Evolutionary conservation across 2,329 filamentous ascomycete species (phyloP).

Genomic region (Tolypocladium ovalisporum): DNA sequence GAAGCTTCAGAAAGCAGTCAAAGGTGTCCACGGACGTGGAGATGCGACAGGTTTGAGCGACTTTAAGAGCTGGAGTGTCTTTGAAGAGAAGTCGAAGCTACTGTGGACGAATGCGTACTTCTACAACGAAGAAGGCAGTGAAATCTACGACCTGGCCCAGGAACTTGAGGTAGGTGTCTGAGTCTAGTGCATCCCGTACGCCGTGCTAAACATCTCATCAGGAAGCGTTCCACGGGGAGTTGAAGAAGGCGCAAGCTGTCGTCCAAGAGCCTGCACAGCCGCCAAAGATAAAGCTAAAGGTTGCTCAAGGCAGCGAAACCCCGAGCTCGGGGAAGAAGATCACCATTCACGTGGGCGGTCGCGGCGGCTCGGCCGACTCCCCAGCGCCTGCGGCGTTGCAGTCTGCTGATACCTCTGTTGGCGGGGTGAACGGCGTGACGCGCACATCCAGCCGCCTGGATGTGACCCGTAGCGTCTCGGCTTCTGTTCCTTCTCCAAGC

Average conservation of each 20-base stretch:
- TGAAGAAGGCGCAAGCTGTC: constrained; percentile 60
- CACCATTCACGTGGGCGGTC: constrained; percentile 58
- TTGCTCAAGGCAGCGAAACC: constrained; percentile 38
- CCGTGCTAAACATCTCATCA: constrained; percentile 23
- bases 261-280: constrained; percentile 63
- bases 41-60: constrained; percentile 52
- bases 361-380: constrained; percentile 41
- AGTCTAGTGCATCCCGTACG: neutral
- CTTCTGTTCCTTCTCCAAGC: constrained; percentile 30
- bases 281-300: constrained; percentile 72
- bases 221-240: constrained; percentile 56
- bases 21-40: constrained; percentile 59
- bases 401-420: constrained; percentile 10
- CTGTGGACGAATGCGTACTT: constrained; percentile 83
- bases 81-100: constrained; percentile 68
- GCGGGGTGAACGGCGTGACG: constrained; percentile 14
- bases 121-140: constrained; percentile 87
- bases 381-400: constrained; percentile 30
- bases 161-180: constrained; percentile 59
- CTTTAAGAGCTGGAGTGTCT: constrained; percentile 72
- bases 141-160: constrained; percentile 66
- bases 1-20: constrained; percentile 65
- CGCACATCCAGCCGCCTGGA: constrained; percentile 17
- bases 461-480: constrained; percentile 28
- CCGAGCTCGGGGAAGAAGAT: constrained; percentile 48